phyloP scores from a whole-genome alignment of 306 rosid species.

The Urtica urens region DNA sequence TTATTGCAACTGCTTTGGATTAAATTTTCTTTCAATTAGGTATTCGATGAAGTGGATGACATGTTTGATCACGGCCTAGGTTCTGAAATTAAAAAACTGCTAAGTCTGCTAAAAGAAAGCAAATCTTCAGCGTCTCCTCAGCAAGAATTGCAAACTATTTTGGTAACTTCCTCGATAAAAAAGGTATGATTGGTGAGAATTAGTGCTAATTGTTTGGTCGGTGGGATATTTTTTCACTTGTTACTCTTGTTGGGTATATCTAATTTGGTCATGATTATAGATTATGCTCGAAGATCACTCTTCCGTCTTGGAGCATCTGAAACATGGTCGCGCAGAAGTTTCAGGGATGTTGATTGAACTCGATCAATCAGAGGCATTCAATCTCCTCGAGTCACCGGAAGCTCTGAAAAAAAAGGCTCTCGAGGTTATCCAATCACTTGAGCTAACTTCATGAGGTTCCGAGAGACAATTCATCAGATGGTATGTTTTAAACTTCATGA shows the following conservation, averaged over 20 bases:
- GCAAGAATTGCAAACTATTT: constrained; percentile 5
- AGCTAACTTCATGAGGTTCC: constrained; percentile 1
- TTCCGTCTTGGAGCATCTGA: constrained; percentile 4
- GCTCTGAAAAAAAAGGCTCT: constrained; percentile 3
- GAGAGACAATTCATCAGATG: too few relatives aligned
- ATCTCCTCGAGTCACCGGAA: constrained; percentile 6
- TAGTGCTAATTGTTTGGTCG: neutral
- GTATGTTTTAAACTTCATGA: too few relatives aligned
- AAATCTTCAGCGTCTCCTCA: neutral
- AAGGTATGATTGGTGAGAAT: neutral
- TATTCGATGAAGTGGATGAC: constrained; percentile 8
- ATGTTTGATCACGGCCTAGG: constrained; percentile 5
- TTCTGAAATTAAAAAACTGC: neutral
- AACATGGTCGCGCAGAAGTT: constrained; percentile 3
- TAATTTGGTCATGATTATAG: neutral
- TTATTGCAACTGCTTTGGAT: neutral
- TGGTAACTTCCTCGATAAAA: constrained; percentile 8
- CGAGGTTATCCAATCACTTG: constrained; percentile 5
- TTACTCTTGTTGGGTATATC: neutral
- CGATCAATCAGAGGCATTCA: constrained; percentile 8
- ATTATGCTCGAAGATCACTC: constrained; percentile 1
- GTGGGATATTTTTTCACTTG: neutral
- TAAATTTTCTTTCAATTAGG: neutral
- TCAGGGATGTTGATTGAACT: constrained; percentile 1
- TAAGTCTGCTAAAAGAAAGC: constrained; percentile 5